A percentile compares a stretch with the other conserved stretches of the same genome.
Conservation (phyloP, 345 rosid species). For the Cardiospermum halicacabum region DNA sequence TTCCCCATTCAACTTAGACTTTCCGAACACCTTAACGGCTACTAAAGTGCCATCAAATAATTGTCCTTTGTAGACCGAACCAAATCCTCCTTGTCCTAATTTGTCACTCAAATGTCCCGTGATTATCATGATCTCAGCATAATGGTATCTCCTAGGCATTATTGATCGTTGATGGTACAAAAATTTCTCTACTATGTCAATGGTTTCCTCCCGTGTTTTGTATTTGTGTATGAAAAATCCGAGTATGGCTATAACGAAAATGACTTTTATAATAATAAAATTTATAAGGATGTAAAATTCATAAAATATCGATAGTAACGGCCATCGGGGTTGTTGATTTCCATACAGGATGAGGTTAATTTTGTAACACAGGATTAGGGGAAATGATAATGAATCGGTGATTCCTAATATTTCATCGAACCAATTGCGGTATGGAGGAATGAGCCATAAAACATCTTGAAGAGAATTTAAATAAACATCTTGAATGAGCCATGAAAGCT, state of each 20-base stretch:
- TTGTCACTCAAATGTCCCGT: background rate
- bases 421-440: no score
- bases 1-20: background rate
- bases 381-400: no score
- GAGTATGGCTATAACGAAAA: background rate
- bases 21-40: slow-evolving; percentile 4
- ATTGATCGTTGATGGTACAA: background rate
- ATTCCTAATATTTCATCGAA: no score
- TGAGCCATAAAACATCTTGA: no score
- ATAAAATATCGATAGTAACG: no score
- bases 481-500: slow-evolving; percentile 34
- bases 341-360: no score
- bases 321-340: no score
- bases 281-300: no score
- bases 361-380: no score
- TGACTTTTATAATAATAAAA: background rate
- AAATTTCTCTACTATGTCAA: background rate
- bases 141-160: slow-evolving; percentile 1
- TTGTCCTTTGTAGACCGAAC: background rate
- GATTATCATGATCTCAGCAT: background rate
- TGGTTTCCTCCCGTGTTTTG: background rate
- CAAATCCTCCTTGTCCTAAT: slow-evolving; percentile 9
- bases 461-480: no score
- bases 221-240: background rate
- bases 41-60: background rate